A percentile compares a stretch with the other conserved stretches of the same genome.
These are phyloP conservation scores for Chalciporus piperatus DNA, from an alignment of 768 basidiomycete genomes.

Conservation along the genomic window DNA sequence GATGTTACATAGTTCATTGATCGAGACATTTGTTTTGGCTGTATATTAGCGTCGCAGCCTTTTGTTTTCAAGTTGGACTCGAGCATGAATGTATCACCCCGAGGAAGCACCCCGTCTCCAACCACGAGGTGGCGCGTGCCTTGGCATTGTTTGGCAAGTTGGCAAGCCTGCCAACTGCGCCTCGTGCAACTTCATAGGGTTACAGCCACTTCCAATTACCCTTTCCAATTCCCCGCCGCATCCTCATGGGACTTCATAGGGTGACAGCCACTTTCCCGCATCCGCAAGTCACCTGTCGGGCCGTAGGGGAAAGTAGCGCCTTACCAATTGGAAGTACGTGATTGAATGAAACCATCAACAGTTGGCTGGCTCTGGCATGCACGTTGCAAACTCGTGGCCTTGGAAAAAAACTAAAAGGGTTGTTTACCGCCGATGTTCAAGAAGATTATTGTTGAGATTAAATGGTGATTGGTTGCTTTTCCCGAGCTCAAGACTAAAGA, in stretches of 20 bases:
- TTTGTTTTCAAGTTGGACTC: constrained; percentile 1
- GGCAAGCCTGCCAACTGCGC: constrained; percentile 20
- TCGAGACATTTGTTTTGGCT: constrained; percentile 2
- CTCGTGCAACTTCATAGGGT: constrained; percentile 22
- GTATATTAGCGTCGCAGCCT: neutral
- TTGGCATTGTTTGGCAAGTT: constrained; percentile 11
- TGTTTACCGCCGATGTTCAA: neutral
- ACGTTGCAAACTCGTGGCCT: constrained; percentile 25
- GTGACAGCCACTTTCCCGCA: constrained; percentile 20
- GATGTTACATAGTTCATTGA: neutral
- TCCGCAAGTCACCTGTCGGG: too few relatives aligned
- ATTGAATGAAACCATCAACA: constrained; percentile 1
- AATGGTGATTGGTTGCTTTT: neutral
- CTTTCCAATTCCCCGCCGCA: too few relatives aligned
- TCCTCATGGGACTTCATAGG: constrained; percentile 23
- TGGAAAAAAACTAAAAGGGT: neutral
- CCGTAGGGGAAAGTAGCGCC: neutral
- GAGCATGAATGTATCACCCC: neutral
- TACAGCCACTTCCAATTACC: constrained; percentile 29
- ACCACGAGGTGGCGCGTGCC: constrained; percentile 15
- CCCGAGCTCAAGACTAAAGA: neutral
- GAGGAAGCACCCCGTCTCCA: neutral
- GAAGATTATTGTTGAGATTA: too few relatives aligned
- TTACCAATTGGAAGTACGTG: constrained; percentile 14
- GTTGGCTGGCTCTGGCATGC: constrained; percentile 12